Conservation (phyloP, 371 early-diverging fungal species). For the Mucor sp. region DNA sequence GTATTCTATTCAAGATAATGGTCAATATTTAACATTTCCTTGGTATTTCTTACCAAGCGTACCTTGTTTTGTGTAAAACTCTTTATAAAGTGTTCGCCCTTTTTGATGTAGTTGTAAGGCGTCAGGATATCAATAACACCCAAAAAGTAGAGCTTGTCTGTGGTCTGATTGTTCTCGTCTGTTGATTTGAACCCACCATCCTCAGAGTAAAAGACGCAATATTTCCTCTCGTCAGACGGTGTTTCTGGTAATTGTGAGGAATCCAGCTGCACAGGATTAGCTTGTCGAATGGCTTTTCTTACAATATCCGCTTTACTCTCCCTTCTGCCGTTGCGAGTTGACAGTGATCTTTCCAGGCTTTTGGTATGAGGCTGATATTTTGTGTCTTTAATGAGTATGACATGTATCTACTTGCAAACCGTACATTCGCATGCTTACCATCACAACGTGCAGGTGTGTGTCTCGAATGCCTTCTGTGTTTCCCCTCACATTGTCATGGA, state of each 20-base stretch:
- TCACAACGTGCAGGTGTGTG: slow-evolving; percentile 40
- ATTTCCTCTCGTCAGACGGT: slow-evolving; percentile 57
- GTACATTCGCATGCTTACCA: neutral
- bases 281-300: slow-evolving; percentile 64
- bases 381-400: too few species aligned
- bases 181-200: slow-evolving; percentile 89
- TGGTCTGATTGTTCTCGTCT: slow-evolving; percentile 63
- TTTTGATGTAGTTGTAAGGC: slow-evolving; percentile 84
- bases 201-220: slow-evolving; percentile 85
- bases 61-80: slow-evolving; percentile 75
- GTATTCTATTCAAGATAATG: slow-evolving; percentile 39
- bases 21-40: neutral
- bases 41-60: slow-evolving; percentile 10
- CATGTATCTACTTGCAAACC: too few species aligned
- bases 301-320: slow-evolving; percentile 66
- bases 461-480: slow-evolving; percentile 86
- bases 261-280: slow-evolving; percentile 68
- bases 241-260: slow-evolving; percentile 51
- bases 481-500: slow-evolving; percentile 84
- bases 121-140: slow-evolving; percentile 97
- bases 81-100: slow-evolving; percentile 86
- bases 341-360: neutral
- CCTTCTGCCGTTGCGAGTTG: slow-evolving; percentile 15
- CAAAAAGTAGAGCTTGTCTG: slow-evolving; percentile 82
- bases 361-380: slow-evolving; percentile 7